phyloP scores from a whole-genome alignment of 2,329 filamentous ascomycete genomes.

The Sclerotinia borealis region DNA sequence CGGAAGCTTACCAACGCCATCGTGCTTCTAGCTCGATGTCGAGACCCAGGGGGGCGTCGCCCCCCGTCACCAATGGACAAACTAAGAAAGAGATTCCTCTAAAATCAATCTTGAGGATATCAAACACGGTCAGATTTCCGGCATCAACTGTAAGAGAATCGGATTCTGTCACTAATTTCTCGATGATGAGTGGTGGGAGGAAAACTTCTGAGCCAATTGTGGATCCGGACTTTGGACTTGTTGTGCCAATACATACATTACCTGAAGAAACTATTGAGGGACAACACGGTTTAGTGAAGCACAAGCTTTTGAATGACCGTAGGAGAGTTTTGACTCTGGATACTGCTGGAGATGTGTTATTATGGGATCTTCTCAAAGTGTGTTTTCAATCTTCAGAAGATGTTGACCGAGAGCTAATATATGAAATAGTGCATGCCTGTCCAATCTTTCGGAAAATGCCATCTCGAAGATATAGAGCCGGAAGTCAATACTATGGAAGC shows the following conservation, averaged over 20 bases:
- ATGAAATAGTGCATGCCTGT: slow-evolving; percentile 70
- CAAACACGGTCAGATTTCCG: slow-evolving; percentile 76
- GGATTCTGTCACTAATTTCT: slow-evolving; percentile 49
- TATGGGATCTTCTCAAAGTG: slow-evolving; percentile 91
- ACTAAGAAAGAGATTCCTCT: slow-evolving; percentile 65
- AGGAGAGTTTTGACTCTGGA: slow-evolving; percentile 85
- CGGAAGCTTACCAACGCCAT: slow-evolving; percentile 45
- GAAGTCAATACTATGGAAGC: slow-evolving; percentile 83
- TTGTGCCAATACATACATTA: slow-evolving; percentile 59
- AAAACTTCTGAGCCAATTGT: slow-evolving; percentile 54
- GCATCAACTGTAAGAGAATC: slow-evolving; percentile 44
- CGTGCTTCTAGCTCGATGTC: slow-evolving; percentile 41
- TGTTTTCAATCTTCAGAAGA: slow-evolving; percentile 27
- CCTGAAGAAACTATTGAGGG: slow-evolving; percentile 85
- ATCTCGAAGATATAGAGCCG: slow-evolving; percentile 85
- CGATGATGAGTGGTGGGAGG: slow-evolving; percentile 41
- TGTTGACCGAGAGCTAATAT: slow-evolving; percentile 19
- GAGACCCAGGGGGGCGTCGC: slow-evolving; percentile 34
- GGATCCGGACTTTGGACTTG: slow-evolving; percentile 41
- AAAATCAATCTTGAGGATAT: slow-evolving; percentile 73
- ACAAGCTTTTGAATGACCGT: slow-evolving; percentile 84
- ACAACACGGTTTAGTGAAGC: slow-evolving; percentile 91
- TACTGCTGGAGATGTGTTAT: slow-evolving; percentile 85
- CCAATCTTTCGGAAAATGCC: slow-evolving; percentile 86
- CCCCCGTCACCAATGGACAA: slow-evolving; percentile 32